Evolutionary conservation across 2,329 filamentous ascomycete species (phyloP), one percentile per base, ranked within the genome.

Genomic region (Ophiostoma triangulosporum): DNA sequence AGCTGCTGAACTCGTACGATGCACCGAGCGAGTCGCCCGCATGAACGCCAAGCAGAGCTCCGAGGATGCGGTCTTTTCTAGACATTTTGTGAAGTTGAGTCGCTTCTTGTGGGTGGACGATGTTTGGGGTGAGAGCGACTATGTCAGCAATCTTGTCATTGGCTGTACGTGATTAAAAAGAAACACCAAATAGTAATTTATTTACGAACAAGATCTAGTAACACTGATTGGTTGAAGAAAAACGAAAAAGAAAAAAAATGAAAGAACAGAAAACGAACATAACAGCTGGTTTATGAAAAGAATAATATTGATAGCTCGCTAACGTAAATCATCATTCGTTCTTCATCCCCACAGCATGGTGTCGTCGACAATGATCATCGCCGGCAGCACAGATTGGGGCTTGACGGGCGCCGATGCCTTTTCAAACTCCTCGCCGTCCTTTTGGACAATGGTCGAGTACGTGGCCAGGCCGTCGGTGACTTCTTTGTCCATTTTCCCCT

Each of bases 1-100:
- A 70, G 12, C 64, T 49, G 8, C 53, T 29, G 60, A 74, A 75
- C 59, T 75, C 72, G 48, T 71, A 56, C 0, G 70, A 69, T 1
- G 71, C 70, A 52, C 72, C 72, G 1, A 75, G 67, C 0, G 68
- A 67, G 60, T 75, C 73, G 51, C 71, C 73, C 0, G 69, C 64
- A 59, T 75, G 73, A 17, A 74, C 64, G 53, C 66, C 72, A 2
- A 75, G 65, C 15, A 75, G 63, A 12, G 71, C 72, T 27, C 72
- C 72, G 9, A 71, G 58, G 20, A 67, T 62, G 43, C 66, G 66
- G 15, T 60, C 56, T 11, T 29, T 53, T 53, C 45, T 51, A 49
- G 36, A 46, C 43, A 46, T 46, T n/a, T 17, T 46, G n/a, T 4
- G 15, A n/a, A n/a, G n/a, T n/a, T n/a, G n/a, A n/a, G n/a, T n/a